Percentiles rank a stretch among this genome's conserved stretches.
phyloP scores from a whole-genome alignment of 768 basidiomycete genomes.

The Boletus pseudopeckii region DNA sequence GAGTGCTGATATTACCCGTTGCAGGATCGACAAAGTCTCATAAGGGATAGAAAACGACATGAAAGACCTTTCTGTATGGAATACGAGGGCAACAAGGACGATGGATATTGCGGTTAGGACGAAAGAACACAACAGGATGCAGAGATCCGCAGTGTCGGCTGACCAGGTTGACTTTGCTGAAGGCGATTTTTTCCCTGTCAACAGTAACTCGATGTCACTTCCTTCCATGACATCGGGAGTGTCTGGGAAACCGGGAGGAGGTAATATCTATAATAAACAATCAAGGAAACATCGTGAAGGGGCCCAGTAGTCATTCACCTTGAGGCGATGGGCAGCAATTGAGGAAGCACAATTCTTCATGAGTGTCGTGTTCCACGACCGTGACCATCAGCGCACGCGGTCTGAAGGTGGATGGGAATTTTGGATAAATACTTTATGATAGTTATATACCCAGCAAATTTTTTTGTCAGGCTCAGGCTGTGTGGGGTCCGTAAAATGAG shows the following conservation, averaged over 20 bases:
- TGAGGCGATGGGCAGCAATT: neutral
- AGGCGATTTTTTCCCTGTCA: neutral
- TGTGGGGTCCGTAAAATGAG: too few species aligned
- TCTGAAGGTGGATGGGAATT: neutral
- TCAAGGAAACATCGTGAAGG: neutral
- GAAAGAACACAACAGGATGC: constrained; percentile 6
- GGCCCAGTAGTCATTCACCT: neutral
- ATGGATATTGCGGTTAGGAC: constrained; percentile 1
- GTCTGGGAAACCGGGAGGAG: neutral
- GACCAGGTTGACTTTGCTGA: neutral
- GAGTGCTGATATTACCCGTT: too few species aligned
- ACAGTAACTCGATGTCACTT: neutral
- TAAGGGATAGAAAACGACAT: too few species aligned
- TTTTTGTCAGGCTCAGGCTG: too few species aligned
- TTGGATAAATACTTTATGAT: neutral
- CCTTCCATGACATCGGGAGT: neutral
- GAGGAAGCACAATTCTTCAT: neutral
- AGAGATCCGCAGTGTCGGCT: constrained; percentile 5
- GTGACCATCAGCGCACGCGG: neutral
- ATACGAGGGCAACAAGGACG: neutral
- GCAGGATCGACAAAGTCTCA: too few species aligned
- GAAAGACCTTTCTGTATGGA: too few species aligned
- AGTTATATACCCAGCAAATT: neutral
- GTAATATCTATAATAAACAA: neutral
- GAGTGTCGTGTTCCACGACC: neutral